phyloP scores from a whole-genome alignment of 495 filamentous ascomycete genomes.

The Cairneyella variabilis region DNA sequence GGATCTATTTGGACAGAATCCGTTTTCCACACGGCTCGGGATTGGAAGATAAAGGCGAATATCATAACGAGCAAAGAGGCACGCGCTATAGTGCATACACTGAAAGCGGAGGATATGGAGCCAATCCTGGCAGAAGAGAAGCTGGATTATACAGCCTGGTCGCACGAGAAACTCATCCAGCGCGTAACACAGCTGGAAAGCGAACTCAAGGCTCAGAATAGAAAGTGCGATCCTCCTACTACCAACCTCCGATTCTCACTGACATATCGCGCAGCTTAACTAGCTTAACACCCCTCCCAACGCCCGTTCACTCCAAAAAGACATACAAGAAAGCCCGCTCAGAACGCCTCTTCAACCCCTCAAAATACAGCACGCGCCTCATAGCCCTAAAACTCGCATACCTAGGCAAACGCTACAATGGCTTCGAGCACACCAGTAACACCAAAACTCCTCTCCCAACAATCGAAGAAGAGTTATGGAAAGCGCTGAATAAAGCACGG shows the following conservation, averaged over 20 bases:
- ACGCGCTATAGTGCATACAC: constrained; percentile 3
- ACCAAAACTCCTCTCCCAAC: constrained; percentile 67
- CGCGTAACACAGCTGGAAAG: constrained; percentile 63
- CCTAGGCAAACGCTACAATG: constrained; percentile 84
- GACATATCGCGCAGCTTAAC: not conserved
- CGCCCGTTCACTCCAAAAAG: constrained; percentile 14
- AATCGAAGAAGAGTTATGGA: constrained; percentile 89
- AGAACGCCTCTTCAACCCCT: constrained; percentile 62
- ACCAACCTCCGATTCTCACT: not conserved
- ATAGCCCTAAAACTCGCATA: constrained; percentile 95
- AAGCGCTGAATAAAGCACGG: constrained; percentile 73
- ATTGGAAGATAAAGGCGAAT: no score
- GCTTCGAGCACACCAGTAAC: constrained; percentile 75
- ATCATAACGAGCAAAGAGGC: constrained; percentile 6
- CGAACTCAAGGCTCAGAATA: constrained; percentile 45
- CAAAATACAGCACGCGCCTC: constrained; percentile 74
- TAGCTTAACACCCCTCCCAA: constrained; percentile 12
- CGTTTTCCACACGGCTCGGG: constrained; percentile 7
- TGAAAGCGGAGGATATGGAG: not conserved
- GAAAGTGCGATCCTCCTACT: constrained; percentile 27
- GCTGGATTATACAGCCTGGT: constrained; percentile 49
- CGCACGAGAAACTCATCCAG: constrained; percentile 58
- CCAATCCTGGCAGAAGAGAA: constrained; percentile 16
- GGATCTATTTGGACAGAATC: no score
- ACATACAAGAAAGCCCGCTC: constrained; percentile 33